These are phyloP conservation scores for Linnemannia exigua DNA, from an alignment of 192 early-diverging fungal genomes.

Conservation along the genomic window DNA sequence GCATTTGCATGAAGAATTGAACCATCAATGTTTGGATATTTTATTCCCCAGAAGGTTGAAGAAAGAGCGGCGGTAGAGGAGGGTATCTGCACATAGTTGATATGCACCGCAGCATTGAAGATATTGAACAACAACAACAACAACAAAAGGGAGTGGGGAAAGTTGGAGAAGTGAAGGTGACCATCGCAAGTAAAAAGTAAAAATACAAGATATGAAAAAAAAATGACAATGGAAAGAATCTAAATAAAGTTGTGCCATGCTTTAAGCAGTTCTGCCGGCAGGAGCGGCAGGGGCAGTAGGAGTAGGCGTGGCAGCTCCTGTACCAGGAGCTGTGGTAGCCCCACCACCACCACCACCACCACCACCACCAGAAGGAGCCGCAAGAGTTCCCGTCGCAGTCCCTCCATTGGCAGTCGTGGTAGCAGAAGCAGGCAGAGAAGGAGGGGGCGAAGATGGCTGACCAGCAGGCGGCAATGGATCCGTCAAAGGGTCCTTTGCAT, in stretches of 20 bases:
- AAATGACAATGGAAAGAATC: not conserved
- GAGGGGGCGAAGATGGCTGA: not conserved
- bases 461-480: not conserved
- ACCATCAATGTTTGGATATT: not conserved
- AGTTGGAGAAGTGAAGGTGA: not conserved
- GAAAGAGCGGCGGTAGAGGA: not conserved
- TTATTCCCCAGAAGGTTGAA: not conserved
- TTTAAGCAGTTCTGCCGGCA: not conserved
- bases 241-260: not conserved
- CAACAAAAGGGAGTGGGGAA: not conserved
- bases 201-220: not conserved
- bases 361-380: no score
- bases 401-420: no score
- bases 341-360: not conserved
- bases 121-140: not conserved
- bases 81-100: not conserved
- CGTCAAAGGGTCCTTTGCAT: slow-evolving; percentile 16
- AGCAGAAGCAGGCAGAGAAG: not conserved
- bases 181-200: not conserved
- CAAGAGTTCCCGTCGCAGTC: no score
- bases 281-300: not conserved
- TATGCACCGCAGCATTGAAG: not conserved
- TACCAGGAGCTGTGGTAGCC: not conserved
- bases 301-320: not conserved
- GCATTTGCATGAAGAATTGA: not conserved